Base-by-base conservation (phyloP, 495 filamentous ascomycete species). In the Hypoxylon lienhwacheense region DNA sequence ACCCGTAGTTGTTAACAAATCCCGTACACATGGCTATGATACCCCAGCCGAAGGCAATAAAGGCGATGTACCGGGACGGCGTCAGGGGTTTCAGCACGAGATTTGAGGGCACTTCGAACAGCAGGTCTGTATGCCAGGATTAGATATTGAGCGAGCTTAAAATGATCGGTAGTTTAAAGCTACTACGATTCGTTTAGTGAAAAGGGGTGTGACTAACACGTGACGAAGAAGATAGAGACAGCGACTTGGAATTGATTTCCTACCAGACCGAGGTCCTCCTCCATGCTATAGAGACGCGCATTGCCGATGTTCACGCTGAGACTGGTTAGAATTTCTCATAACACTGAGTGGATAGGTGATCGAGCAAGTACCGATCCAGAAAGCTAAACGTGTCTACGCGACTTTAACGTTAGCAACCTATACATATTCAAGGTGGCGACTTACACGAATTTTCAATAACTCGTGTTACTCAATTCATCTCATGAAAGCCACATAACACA, bases 221-320 rank as follows among this genome's bases (percentile, higher is more conserved):
- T 87, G 40, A 89, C 84, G 55, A 89, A 91, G 20, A 91, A 73
- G 57, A 88, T 83, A 5, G 82, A 86, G 10, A 89, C 82, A 17
- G 85, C 76, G 22, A 82, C 70, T 66, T 90, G 83, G 66, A 85
- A 90, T 65, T 89, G 80, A 45, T 85, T 77, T 11, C 79, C 77
- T 5, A 70, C 65, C 35, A 89, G 64, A 1, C 77, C 72, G 5
- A 91, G 73, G 52, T 90, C 87, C 41, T 78, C 71, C 69, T 88
- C 85, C 41, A 91, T 47, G 5, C 74, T 73, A 56, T 89, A 90
- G 20, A 91, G 70, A 6, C 84, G 73, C 7, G 86, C 85, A 71
- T 89, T 89, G 47, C 87, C 87, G 53, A 92, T 91, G 61, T 90
- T 90, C 16, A 90, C 86, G 55, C 73, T 79, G 35, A 10, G 26